Percentiles rank a stretch among this genome's conserved stretches.
Evolutionary conservation across 2,329 filamentous ascomycete species (phyloP).

Genomic region (Phyllosticta ampelicida): DNA sequence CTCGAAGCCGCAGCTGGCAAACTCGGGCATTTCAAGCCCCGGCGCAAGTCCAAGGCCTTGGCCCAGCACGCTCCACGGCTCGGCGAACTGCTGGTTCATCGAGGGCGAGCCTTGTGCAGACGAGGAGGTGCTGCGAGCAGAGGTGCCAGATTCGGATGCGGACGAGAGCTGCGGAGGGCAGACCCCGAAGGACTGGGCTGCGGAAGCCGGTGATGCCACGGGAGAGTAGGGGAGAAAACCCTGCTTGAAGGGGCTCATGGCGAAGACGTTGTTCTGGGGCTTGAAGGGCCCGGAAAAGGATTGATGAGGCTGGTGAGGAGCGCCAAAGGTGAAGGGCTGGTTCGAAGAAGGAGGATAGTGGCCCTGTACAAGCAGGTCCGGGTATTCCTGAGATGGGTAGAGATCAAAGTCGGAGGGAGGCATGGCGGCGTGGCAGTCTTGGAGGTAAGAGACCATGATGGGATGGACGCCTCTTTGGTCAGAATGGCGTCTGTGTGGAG

Average conservation of each 20-base stretch:
- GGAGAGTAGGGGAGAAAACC: constrained; percentile 27
- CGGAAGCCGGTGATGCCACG: constrained; percentile 34
- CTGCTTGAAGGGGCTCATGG: constrained; percentile 16
- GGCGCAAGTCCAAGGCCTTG: constrained; percentile 50
- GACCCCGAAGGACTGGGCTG: constrained; percentile 36
- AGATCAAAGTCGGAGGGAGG: constrained; percentile 27
- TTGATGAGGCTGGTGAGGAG: constrained; percentile 20
- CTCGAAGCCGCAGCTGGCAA: constrained; percentile 46
- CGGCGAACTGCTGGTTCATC: constrained; percentile 50
- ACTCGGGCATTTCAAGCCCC: constrained; percentile 49
- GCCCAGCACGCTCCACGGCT: constrained; percentile 48
- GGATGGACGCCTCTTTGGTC: not conserved
- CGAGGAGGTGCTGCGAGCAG: constrained; percentile 31
- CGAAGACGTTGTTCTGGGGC: constrained; percentile 22
- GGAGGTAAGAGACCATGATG: constrained; percentile 25
- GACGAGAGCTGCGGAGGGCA: constrained; percentile 36
- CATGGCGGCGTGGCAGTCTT: constrained; percentile 23
- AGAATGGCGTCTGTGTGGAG: not conserved
- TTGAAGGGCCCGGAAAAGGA: constrained; percentile 21
- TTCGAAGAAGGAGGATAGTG: constrained; percentile 21
- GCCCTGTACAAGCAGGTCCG: constrained; percentile 21
- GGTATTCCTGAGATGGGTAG: constrained; percentile 20
- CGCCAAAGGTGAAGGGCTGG: constrained; percentile 27
- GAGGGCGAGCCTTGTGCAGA: constrained; percentile 42
- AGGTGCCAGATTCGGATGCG: constrained; percentile 42